Evolutionary conservation across 225 moss, liverwort and hornwort genomes (phyloP), one percentile per base, ranked within the genome.

Genomic region (Physcomitrellopsis africana): DNA sequence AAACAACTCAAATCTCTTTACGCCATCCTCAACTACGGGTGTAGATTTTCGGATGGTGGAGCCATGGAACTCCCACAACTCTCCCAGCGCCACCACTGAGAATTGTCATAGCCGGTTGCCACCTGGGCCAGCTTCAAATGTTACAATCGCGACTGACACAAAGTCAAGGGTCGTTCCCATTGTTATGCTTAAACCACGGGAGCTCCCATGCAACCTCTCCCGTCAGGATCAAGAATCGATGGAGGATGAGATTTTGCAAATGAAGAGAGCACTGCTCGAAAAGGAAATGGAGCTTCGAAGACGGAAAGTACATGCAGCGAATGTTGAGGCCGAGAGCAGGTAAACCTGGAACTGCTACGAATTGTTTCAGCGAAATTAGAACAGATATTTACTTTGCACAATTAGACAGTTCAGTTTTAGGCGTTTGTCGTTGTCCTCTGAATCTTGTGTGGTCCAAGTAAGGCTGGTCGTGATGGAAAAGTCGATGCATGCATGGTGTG

Each of bases 301-400:
- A 41, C 72, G 65, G 7, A 84, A 68, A 76, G 63, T 19, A 6
- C 73, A 81, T 0, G 61, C 64, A 11, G 55, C 65, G 0, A 79
- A 76, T 15, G 29, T 81, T 1, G 84, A 86, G 41, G 72, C 58
- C 7, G 81, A 81, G 26, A 86, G 81, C 26, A 84, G 76, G 83
- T 86, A 3, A 16, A 17, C 5, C 18, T n/a, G 10, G 19, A 37
- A 37, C 32, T 37, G 32, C 32, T 37, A 7, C 32, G 32, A 37
- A 4, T 4, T 4, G 7, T 37, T 37, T 37, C 32, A 37, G 32
- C 0, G 7, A 37, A 37, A 37, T 37, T 37, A 37, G 7, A 37
- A 7, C 32, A 37, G 32, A 37, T 37, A 37, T 37, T 37, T 37
- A 37, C 32, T 4, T 37, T 37, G 32, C 32, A 37, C 32, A 0